Evolutionary conservation across 2,329 filamentous ascomycete species (phyloP), one percentile per base, ranked within the genome.

Genomic region (Cercospora sojina): DNA sequence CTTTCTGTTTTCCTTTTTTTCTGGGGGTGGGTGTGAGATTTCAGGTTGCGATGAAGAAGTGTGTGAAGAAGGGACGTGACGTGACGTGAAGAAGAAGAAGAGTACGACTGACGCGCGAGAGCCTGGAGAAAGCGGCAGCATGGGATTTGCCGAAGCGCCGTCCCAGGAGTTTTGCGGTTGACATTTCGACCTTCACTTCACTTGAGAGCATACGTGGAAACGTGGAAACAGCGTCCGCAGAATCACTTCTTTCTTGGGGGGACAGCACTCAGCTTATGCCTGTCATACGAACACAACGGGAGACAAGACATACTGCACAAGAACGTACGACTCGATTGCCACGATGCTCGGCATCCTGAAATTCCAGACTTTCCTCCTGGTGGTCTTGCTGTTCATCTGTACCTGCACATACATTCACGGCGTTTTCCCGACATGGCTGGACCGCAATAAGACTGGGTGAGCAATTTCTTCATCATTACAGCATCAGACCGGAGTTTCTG

Each of bases 281-380:
- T 35, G 25, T 23, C 59, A 35, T 10, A 31, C 59, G 5, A 59
- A 27, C 12, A 23, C 16, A 7, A 18, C 18, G 6, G n/a, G 25
- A 31, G 38, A n/a, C 13, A 27, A 5, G 4, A 31, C 23, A 55
- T 31, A 60, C 18, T 31, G 16, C 53, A 47, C n/a, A 62, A 12
- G 3, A 13, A 35, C 27, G 18, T 9, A 57, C 31, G 35, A n/a
- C 16, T n/a, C 7, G 13, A 16, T 51, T 23, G 35, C 59, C 76
- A 97, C 35, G 13, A 76, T 76, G 95, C 91, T 95, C 67, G 95
- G 95, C 64, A 90, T 99, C 76, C 97, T 99, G 89, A 98, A 98
- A 83, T 98, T 99, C 84, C 93, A 97, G 81, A 96, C 93, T 66
- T 90, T 98, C 73, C 87, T 99, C 74, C 88, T 98, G 74, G 94